A percentile compares a stretch with the other conserved stretches of the same genome.
phyloP scores from a whole-genome alignment of 306 rosid genomes.

The Ormosia emarginata region DNA sequence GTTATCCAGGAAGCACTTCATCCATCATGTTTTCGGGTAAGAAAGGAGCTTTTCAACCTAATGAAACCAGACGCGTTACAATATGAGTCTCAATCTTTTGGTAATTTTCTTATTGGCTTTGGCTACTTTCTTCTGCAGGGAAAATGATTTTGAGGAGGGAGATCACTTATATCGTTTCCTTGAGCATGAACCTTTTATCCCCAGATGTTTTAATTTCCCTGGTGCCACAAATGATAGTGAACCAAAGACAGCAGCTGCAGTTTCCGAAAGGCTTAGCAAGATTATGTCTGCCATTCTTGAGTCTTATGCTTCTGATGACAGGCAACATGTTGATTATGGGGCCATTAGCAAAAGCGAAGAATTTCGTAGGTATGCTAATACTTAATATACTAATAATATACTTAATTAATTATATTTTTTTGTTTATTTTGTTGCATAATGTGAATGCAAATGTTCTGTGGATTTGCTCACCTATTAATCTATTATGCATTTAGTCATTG shows the following conservation, averaged over 20 bases:
- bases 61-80: background rate
- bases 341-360: conserved; percentile 88
- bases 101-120: conserved; percentile 4
- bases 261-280: conserved; percentile 61
- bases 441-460: background rate
- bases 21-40: conserved; percentile 92
- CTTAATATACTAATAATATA: background rate
- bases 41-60: conserved; percentile 22
- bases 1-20: conserved; percentile 68
- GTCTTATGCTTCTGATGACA: conserved; percentile 79
- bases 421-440: background rate
- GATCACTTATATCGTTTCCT: conserved; percentile 80
- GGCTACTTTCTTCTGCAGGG: conserved; percentile 50
- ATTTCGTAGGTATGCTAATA: conserved; percentile 70
- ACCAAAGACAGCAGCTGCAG: conserved; percentile 63
- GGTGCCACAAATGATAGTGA: conserved; percentile 54
- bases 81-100: background rate
- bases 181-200: conserved; percentile 75
- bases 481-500: background rate
- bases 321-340: conserved; percentile 56
- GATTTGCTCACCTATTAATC: background rate
- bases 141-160: conserved; percentile 79
- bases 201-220: conserved; percentile 68
- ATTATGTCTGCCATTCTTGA: conserved; percentile 90
- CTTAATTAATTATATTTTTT: background rate